phyloP scores from a whole-genome alignment of 768 basidiomycete species.

The Strobilomyces confusus region DNA sequence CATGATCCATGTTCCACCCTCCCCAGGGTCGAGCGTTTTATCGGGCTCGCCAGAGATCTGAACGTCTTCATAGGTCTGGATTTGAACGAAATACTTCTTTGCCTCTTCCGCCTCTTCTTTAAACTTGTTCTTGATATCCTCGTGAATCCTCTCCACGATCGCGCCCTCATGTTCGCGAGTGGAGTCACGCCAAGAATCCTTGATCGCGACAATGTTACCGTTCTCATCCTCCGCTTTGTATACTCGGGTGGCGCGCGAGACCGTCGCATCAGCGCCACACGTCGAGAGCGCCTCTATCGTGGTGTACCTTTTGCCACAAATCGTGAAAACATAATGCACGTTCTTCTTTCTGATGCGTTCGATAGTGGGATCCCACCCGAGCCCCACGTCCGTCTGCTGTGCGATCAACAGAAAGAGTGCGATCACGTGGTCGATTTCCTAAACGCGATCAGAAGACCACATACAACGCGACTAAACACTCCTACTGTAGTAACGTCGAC shows the following conservation, averaged over 20 bases:
- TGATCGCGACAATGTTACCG: background rate
- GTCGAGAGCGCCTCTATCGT: background rate
- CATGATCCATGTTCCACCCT: background rate
- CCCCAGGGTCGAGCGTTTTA: background rate
- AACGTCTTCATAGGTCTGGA: background rate
- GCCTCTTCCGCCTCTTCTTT: background rate
- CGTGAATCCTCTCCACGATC: background rate
- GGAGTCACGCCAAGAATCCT: background rate
- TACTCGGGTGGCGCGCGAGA: background rate
- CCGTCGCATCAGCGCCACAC: background rate
- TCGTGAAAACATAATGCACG: background rate
- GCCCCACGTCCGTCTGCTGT: background rate
- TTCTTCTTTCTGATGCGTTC: background rate
- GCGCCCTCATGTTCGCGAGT: background rate
- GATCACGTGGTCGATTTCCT: conserved; percentile 3
- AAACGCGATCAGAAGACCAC: background rate
- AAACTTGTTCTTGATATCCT: background rate
- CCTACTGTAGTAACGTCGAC: conserved; percentile 3
- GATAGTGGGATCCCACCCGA: conserved; percentile 1
- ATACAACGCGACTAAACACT: background rate
- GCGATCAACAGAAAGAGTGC: conserved; percentile 9
- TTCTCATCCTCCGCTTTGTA: background rate
- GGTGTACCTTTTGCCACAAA: background rate
- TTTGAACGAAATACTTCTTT: background rate
- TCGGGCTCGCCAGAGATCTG: background rate